Conservation (phyloP, 495 filamentous ascomycete species). For the Daldinia bambusicola region DNA sequence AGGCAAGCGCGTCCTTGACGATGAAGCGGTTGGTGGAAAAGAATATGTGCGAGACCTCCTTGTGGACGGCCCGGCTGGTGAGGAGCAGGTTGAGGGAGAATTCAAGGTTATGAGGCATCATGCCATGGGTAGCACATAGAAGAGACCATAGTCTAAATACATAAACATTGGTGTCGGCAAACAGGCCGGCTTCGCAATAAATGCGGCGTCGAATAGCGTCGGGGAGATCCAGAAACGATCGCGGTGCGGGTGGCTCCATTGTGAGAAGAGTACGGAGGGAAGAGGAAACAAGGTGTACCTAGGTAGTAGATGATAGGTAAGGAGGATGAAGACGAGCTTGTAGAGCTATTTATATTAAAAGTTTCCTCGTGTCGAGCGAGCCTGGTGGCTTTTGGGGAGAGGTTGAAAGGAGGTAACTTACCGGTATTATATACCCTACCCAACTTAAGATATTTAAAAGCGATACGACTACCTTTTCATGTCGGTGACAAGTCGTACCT, state of each 20-base stretch:
- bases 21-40: background rate
- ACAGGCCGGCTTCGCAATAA: background rate
- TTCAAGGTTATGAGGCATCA: background rate
- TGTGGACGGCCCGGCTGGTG: background rate
- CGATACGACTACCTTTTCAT: too few species aligned
- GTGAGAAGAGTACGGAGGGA: background rate
- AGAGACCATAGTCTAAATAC: too few species aligned
- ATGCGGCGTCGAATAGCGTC: background rate
- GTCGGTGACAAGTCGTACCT: too few species aligned
- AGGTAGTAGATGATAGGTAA: background rate
- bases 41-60: background rate
- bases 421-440: too few species aligned
- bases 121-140: too few species aligned
- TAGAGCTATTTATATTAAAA: too few species aligned
- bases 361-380: too few species aligned
- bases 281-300: background rate
- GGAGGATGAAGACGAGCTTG: background rate
- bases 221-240: constrained; percentile 1
- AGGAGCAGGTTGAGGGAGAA: background rate
- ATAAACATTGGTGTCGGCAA: background rate
- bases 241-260: background rate
- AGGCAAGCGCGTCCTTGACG: background rate
- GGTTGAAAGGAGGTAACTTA: too few species aligned
- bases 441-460: too few species aligned
- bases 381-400: too few species aligned